Base-by-base conservation (phyloP, 805 yeast genomes). In the Blastobotrys chiropterorum region DNA sequence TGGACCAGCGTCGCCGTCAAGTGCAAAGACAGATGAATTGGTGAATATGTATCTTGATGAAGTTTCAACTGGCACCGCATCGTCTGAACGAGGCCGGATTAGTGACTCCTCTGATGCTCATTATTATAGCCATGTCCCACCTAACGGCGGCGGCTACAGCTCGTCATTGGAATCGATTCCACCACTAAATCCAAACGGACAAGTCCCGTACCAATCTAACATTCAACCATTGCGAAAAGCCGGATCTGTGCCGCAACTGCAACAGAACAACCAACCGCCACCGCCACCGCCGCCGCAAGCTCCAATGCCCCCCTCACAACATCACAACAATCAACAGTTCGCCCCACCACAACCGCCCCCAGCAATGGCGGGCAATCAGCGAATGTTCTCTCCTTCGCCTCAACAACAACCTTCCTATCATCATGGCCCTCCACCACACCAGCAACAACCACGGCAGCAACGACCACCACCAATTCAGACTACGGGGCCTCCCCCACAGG, bases 31-130 rank as follows among this genome's bases (percentile, higher is more conserved):
- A 5, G 44, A 20, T 17, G 50, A 47, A 14, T 7, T 47, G 6
- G 34, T 47, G 38, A 39, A 47, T 15, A 47, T 39, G 50, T 47
- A 47, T 30, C 20, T 47, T 22, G 50, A 47, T 15, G 43, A 26
- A 11, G 34, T 26, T 11, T 26, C 34, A 26, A 11, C 34, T 26
- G 34, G 39, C 15, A 6, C n/a, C 44, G 34, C 38, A 17, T n/a
- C n/a, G n/a, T n/a, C n/a, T n/a, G 15, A 15, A 11, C 16, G n/a
- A 22, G 22, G 48, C 34, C 16, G 46, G 17, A 48, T 11, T 31
- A 48, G 38, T 48, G 21, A 26, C 6, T 20, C 46, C 21, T 17
- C 22, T 16, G 46, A 43, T n/a, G n/a, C n/a, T n/a, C n/a, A n/a
- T n/a, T n/a, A n/a, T n/a, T 17, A 15, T 7, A 16, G 46, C 20